Evolutionary conservation across 306 rosid genomes (phyloP).

Genomic region (Erythrophleum fordii): DNA sequence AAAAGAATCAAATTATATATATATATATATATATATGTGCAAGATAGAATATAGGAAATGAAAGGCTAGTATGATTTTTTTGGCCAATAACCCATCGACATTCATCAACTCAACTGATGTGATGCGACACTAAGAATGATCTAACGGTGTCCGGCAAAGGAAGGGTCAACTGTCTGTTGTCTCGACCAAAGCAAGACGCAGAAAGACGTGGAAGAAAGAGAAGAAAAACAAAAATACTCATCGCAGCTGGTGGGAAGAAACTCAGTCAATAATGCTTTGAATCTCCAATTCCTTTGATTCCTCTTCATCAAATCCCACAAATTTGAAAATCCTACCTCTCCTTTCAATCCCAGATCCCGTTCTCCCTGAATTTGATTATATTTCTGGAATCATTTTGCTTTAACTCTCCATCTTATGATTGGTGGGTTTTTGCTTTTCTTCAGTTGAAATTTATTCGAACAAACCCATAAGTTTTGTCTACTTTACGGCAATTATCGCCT

Average conservation of each 20-base stretch:
- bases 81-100: no score
- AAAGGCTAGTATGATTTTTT: no score
- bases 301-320: constrained; percentile 53
- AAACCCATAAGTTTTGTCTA: constrained; percentile 20
- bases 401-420: neutral
- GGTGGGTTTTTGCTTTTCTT: neutral
- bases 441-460: neutral
- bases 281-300: constrained; percentile 46
- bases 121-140: no score
- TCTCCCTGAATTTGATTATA: constrained; percentile 42
- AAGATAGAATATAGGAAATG: no score
- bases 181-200: no score
- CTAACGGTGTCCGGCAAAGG: neutral
- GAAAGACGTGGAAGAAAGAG: neutral
- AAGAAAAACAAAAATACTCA: constrained; percentile 10
- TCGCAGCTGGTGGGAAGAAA: neutral
- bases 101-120: no score
- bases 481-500: constrained; percentile 2
- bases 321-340: constrained; percentile 45
- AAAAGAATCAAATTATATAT: no score
- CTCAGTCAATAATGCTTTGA: constrained; percentile 34
- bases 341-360: constrained; percentile 47
- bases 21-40: no score
- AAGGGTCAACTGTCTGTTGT: neutral
- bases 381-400: constrained; percentile 37